Percentiles rank a stretch among this genome's conserved stretches.
Conservation (phyloP, 805 yeast species). For the Priceomyces haplophilus region DNA sequence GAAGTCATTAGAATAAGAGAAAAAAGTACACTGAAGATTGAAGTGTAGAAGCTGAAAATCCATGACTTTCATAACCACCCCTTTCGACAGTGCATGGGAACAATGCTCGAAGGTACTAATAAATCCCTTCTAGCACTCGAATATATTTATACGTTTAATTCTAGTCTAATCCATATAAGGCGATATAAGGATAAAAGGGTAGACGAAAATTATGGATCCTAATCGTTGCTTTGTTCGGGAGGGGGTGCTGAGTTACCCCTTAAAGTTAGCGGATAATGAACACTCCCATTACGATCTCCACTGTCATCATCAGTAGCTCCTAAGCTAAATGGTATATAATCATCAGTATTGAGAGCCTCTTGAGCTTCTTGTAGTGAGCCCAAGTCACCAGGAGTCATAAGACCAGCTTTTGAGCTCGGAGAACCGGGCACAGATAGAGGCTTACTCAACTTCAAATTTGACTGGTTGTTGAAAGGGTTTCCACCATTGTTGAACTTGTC, state of each 20-base stretch:
- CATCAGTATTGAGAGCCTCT: conserved; percentile 67
- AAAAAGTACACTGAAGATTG: no score
- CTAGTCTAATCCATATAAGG: no score
- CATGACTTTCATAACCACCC: no score
- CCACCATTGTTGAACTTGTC: conserved; percentile 61
- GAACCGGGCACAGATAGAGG: conserved; percentile 98
- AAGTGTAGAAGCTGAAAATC: no score
- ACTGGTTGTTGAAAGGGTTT: conserved; percentile 43
- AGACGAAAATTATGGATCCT: no score
- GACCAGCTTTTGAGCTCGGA: conserved; percentile 69
- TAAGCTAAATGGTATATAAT: conserved; percentile 61
- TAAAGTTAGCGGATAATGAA: conserved; percentile 45
- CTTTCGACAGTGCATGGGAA: no score
- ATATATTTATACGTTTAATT: no score
- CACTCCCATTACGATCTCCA: conserved; percentile 33
- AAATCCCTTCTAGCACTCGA: no score
- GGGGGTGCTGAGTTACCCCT: conserved; percentile 50
- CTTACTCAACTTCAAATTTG: conserved; percentile 71
- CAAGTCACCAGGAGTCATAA: conserved; percentile 97
- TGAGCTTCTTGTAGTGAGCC: conserved; percentile 93
- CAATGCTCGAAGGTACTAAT: no score
- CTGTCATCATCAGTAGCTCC: conserved; percentile 46
- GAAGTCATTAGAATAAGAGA: no score
- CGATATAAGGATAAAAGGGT: no score
- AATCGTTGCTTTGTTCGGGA: conserved; percentile 14